Conservation (phyloP, 202 grass and related monocot species). For the Carex sylvatica region DNA sequence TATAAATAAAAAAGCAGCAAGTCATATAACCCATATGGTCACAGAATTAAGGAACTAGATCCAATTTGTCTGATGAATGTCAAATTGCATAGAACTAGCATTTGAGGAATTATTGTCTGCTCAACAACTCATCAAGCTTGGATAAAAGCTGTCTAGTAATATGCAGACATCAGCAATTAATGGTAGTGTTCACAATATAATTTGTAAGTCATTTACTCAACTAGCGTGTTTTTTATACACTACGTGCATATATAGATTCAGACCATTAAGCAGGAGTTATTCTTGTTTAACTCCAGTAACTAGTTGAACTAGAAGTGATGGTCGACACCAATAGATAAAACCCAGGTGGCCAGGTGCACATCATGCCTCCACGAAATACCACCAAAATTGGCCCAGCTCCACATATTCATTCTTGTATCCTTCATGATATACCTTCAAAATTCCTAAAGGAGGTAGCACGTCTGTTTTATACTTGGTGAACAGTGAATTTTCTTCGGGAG, state of each 20-base stretch:
- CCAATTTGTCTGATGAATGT: neutral
- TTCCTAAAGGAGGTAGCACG: conserved; percentile 92
- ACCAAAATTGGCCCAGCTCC: conserved; percentile 74
- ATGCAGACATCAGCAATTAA: neutral
- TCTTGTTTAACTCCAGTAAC: neutral
- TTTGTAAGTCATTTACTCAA: neutral
- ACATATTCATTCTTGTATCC: conserved; percentile 67
- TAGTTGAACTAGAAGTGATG: conserved; percentile 91
- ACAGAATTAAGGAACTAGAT: neutral
- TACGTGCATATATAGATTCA: neutral
- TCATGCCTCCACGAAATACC: conserved; percentile 91
- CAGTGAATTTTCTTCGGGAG: conserved; percentile 72
- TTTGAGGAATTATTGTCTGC: neutral
- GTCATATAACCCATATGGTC: neutral
- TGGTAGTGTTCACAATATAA: neutral
- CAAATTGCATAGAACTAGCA: neutral
- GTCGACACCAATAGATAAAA: conserved; percentile 72
- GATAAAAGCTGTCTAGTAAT: neutral
- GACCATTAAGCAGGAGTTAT: neutral
- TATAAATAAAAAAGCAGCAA: neutral
- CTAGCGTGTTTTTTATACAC: neutral
- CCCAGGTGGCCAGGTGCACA: conserved; percentile 83
- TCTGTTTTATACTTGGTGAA: conserved; percentile 86
- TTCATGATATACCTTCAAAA: conserved; percentile 88
- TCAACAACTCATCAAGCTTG: neutral